These are phyloP conservation scores for Arctium lappa DNA, from an alignment of 129 eudicot genomes.

Conservation along the genomic window DNA sequence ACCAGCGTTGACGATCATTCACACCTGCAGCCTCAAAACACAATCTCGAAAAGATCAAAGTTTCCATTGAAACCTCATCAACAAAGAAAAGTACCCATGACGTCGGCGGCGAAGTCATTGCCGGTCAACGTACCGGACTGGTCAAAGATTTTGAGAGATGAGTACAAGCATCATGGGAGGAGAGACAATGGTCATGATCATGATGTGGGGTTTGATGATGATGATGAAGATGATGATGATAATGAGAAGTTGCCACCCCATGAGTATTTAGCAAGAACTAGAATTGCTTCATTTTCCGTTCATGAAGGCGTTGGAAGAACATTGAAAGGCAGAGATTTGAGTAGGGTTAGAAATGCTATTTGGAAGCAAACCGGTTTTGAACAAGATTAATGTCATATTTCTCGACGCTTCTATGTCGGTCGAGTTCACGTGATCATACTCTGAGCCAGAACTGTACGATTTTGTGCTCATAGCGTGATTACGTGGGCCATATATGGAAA, in stretches of 20 bases:
- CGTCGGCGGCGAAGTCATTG: constrained; percentile 41
- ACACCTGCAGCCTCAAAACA: constrained; percentile 18
- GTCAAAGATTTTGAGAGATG: constrained; percentile 73
- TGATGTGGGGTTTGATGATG: constrained; percentile 12
- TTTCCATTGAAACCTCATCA: constrained; percentile 29
- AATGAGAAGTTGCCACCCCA: constrained; percentile 67
- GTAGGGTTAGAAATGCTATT: constrained; percentile 83
- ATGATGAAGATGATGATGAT: constrained; percentile 31
- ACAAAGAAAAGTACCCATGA: constrained; percentile 9
- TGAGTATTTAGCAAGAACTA: constrained; percentile 71
- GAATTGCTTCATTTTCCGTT: constrained; percentile 72
- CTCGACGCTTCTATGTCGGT: neutral
- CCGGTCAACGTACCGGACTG: constrained; percentile 86
- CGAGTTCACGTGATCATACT: neutral
- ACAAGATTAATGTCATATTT: constrained; percentile 17
- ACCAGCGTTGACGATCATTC: neutral
- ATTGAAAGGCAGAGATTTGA: constrained; percentile 79
- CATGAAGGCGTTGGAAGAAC: constrained; percentile 90
- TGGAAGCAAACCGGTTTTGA: constrained; percentile 92
- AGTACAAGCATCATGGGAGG: constrained; percentile 32
- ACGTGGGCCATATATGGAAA: neutral
- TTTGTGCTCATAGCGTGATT: neutral
- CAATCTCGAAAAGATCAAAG: constrained; percentile 31
- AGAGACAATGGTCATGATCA: constrained; percentile 16
- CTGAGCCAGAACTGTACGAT: neutral